Evolutionary conservation across 169 alveolate genomes (phyloP).

Genomic region (Eimeria praecox): DNA sequence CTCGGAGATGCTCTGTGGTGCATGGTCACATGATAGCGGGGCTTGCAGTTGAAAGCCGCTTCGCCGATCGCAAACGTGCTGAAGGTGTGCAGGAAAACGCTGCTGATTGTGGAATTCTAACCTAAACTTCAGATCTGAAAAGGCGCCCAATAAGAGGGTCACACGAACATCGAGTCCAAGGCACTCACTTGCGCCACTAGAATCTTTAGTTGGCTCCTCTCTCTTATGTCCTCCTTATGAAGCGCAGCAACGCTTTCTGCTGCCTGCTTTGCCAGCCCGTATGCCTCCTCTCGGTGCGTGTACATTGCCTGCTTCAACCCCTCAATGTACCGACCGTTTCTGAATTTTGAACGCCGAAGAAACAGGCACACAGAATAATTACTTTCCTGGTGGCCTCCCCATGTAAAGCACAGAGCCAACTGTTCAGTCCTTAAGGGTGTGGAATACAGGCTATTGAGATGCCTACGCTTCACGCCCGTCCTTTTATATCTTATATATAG

Average conservation of each 20-base stretch:
- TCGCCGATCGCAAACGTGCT: background rate
- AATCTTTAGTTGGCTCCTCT: slow-evolving; percentile 38
- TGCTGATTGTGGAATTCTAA: background rate
- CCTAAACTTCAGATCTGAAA: background rate
- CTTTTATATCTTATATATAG: background rate
- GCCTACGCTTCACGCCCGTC: background rate
- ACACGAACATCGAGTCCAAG: background rate
- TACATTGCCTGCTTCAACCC: slow-evolving; percentile 45
- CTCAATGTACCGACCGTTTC: slow-evolving; percentile 65
- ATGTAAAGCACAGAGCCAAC: background rate
- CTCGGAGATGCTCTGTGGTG: slow-evolving; percentile 58
- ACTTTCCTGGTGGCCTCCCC: background rate
- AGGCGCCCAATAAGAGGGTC: background rate
- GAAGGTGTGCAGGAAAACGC: background rate
- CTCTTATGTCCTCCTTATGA: slow-evolving; percentile 29
- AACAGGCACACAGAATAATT: background rate
- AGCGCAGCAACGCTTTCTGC: background rate
- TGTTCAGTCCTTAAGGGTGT: background rate
- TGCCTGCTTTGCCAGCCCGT: slow-evolving; percentile 5
- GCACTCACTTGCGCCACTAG: slow-evolving; percentile 37
- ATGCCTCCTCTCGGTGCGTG: slow-evolving; percentile 33
- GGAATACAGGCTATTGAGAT: background rate
- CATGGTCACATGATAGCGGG: background rate
- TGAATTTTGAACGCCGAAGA: background rate
- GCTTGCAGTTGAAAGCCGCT: background rate